Evolutionary conservation across 2,329 filamentous ascomycete species (phyloP).

Genomic region (Phyllosticta ampelicida): DNA sequence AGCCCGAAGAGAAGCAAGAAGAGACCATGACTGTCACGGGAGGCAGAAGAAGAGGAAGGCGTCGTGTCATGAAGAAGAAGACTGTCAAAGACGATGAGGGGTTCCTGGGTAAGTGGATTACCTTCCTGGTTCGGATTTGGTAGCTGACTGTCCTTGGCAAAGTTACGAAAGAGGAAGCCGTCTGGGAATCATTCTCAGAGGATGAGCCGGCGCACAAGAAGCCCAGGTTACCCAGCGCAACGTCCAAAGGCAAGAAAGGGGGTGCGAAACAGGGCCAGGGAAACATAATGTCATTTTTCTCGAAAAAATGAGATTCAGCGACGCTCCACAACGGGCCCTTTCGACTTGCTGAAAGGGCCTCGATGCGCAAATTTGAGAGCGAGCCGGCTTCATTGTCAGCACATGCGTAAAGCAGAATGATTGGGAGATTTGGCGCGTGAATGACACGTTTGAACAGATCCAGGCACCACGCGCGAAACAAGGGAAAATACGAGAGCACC

Average conservation of each 20-base stretch:
- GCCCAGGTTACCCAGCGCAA: slow-evolving; percentile 30
- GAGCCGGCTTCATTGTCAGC: not conserved
- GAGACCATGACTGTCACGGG: slow-evolving; percentile 42
- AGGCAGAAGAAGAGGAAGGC: slow-evolving; percentile 62
- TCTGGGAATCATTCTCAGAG: slow-evolving; percentile 90
- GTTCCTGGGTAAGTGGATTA: slow-evolving; percentile 45
- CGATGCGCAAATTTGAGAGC: not conserved
- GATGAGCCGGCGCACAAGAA: slow-evolving; percentile 59
- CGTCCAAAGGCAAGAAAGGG: slow-evolving; percentile 44
- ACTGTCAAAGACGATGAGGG: slow-evolving; percentile 80
- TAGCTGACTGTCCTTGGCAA: slow-evolving; percentile 26
- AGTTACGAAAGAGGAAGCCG: slow-evolving; percentile 73
- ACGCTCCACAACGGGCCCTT: not conserved
- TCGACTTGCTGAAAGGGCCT: not conserved
- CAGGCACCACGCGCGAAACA: not conserved
- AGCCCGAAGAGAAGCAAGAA: slow-evolving; percentile 17
- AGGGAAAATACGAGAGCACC: not conserved
- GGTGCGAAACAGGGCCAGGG: slow-evolving; percentile 47
- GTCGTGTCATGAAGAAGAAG: slow-evolving; percentile 79
- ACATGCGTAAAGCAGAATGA: not conserved
- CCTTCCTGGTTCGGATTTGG: slow-evolving; percentile 42
- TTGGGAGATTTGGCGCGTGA: not conserved
- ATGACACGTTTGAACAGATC: not conserved
- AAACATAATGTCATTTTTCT: slow-evolving; percentile 87
- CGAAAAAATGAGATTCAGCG: slow-evolving; percentile 46